Evolutionary conservation across 2,329 filamentous ascomycete species (phyloP).

Genomic region (Capronia americana): DNA sequence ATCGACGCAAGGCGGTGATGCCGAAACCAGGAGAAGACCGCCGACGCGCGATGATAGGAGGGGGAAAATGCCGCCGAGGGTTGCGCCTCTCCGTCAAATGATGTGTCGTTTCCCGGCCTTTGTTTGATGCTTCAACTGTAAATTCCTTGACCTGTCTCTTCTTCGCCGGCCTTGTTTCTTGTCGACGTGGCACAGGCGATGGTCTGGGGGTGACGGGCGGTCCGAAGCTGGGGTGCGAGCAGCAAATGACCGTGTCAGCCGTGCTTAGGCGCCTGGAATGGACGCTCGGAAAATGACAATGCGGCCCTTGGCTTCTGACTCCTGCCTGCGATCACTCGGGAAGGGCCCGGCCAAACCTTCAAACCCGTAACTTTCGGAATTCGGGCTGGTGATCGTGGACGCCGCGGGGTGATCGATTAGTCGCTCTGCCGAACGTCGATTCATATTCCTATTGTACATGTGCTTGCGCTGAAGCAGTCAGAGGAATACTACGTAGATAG

Average conservation of each 20-base stretch:
- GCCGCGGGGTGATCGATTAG: background rate
- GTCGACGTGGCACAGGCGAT: background rate
- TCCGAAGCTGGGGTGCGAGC: slow-evolving; percentile 2
- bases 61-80: background rate
- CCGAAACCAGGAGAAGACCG: slow-evolving; percentile 9
- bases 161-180: slow-evolving; percentile 1
- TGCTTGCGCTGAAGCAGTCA: background rate
- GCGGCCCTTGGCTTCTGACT: background rate
- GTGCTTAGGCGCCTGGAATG: background rate
- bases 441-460: background rate
- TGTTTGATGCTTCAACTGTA: background rate
- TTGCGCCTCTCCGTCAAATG: slow-evolving; percentile 2
- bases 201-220: slow-evolving; percentile 9
- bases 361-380: slow-evolving; percentile 3
- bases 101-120: slow-evolving; percentile 10
- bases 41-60: slow-evolving; percentile 18
- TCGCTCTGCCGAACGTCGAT: background rate
- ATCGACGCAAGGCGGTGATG: background rate
- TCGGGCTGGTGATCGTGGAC: background rate
- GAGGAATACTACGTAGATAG: background rate
- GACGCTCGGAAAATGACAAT: background rate
- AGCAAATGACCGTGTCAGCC: slow-evolving; percentile 1
- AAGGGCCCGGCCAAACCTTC: background rate
- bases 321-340: background rate
- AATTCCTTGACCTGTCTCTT: background rate